phyloP scores from a whole-genome alignment of 1,139 yeast genomes.

The Pichia sp. region DNA sequence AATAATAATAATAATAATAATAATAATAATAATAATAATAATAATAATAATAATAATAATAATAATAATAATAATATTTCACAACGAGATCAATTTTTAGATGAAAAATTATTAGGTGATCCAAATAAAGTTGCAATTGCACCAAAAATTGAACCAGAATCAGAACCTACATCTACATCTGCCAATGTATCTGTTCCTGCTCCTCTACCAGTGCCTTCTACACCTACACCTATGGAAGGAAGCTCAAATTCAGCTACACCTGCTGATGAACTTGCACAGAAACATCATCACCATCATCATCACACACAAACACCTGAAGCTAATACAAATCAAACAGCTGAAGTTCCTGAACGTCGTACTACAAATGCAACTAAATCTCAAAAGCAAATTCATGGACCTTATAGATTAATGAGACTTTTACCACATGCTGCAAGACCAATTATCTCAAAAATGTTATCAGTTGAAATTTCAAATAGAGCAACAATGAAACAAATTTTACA shows the following conservation, averaged over 20 bases:
- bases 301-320: neutral
- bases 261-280: constrained; percentile 4
- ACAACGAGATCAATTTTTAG: constrained; percentile 5
- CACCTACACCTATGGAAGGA: neutral
- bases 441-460: constrained; percentile 64
- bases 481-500: constrained; percentile 63
- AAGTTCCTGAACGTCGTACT: constrained; percentile 31
- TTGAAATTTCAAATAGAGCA: constrained; percentile 69
- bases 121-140: constrained; percentile 22
- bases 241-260: neutral
- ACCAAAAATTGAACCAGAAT: constrained; percentile 10
- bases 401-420: constrained; percentile 79
- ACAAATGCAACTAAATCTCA: constrained; percentile 23
- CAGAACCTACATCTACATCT: neutral
- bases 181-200: neutral
- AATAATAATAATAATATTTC: neutral
- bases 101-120: constrained; percentile 17
- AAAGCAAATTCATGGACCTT: constrained; percentile 61
- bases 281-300: constrained; percentile 14
- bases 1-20: neutral
- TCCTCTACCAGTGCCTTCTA: neutral
- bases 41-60: neutral
- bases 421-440: constrained; percentile 93
- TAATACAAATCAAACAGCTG: neutral
- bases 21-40: neutral